Base-by-base conservation (phyloP, 2,329 filamentous ascomycete species). In the Trichoderma pleuroti region DNA sequence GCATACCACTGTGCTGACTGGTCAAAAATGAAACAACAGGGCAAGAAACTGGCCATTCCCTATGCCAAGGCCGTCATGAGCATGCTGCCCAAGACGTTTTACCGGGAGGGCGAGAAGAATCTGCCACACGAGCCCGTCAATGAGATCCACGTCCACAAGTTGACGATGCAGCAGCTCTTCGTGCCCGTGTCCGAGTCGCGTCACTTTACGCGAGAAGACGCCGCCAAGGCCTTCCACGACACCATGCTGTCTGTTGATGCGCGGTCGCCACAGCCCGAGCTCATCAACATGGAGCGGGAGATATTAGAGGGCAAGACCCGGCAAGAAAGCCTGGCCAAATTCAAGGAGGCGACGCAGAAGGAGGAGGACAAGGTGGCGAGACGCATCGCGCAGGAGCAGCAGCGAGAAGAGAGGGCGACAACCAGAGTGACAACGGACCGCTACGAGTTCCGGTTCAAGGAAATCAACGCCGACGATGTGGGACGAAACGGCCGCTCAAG, bases 61-160 rank as follows among this genome's bases (percentile, higher is more conserved):
- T 98, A 98, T 80, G 86, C 91, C 28, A 87, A 87, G 70, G 92
- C 93, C 12, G 86, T 98, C 28, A 85, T 93, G 75, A 82, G 84
- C 39, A 97, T 98, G 94, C 84, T 98, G 6, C 94, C 93, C 3
- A 86, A 86, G 68, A 92, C 89, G n/a, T 82, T 82, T 78, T 90
- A 77, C 80, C 86, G 72, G 84, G 85, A 68, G 77, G 84, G 75
- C 77, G 85, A 75, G 82, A 88, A 82, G 80, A 78, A 80, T 5
- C 30, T 62, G 21, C 81, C 83, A 0, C 87, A 88, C 75, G 88
- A 91, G 80, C 83, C 87, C 26, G 87, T 91, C 79, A 91, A 90
- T 78, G 89, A 91, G 78, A 81, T 91, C 24, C 85, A 88, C 75
- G 84, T 89, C n/a, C 89, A 91, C 79, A 83, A 84, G 63, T 81